Conservation (phyloP, 1,284 basidiomycete species). For the Caloboletus inedulis region DNA sequence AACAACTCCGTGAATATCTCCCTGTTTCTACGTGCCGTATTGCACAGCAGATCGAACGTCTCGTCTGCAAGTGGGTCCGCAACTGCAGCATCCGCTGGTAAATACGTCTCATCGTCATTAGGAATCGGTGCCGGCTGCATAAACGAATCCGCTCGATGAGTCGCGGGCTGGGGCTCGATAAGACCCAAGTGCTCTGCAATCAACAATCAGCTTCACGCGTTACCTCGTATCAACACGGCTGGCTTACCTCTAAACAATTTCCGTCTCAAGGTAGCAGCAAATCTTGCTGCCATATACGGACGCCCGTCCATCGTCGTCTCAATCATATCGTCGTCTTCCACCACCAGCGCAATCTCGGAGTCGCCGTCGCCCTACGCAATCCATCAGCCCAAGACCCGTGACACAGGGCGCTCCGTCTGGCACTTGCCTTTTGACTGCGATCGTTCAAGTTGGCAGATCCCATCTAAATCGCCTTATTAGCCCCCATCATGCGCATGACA, state of each 20-base stretch:
- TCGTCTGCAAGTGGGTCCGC: conserved; percentile 75
- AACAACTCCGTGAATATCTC: conserved; percentile 83
- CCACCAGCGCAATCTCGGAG: conserved; percentile 88
- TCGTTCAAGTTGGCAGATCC: conserved; percentile 91
- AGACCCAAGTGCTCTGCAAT: conserved; percentile 81
- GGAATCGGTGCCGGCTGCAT: conserved; percentile 78
- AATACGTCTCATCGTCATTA: conserved; percentile 63
- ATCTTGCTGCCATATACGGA: conserved; percentile 64
- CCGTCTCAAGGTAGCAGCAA: conserved; percentile 75
- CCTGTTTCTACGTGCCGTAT: conserved; percentile 76
- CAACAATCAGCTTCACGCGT: background rate
- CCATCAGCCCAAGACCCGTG: conserved; percentile 9
- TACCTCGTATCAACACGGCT: background rate
- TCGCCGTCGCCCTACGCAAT: conserved; percentile 75
- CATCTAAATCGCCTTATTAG: conserved; percentile 48
- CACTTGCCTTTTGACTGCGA: conserved; percentile 65
- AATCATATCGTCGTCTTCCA: conserved; percentile 84
- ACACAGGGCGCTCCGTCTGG: background rate
- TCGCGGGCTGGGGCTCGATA: conserved; percentile 59
- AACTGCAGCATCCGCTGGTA: conserved; percentile 62
- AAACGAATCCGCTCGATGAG: conserved; percentile 47
- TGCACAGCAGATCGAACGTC: conserved; percentile 62
- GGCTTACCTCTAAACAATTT: conserved; percentile 67
- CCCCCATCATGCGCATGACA: background rate
- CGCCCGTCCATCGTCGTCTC: conserved; percentile 77